phyloP scores from a whole-genome alignment of 495 filamentous ascomycete species.

The Parathielavia hyrcaniae region DNA sequence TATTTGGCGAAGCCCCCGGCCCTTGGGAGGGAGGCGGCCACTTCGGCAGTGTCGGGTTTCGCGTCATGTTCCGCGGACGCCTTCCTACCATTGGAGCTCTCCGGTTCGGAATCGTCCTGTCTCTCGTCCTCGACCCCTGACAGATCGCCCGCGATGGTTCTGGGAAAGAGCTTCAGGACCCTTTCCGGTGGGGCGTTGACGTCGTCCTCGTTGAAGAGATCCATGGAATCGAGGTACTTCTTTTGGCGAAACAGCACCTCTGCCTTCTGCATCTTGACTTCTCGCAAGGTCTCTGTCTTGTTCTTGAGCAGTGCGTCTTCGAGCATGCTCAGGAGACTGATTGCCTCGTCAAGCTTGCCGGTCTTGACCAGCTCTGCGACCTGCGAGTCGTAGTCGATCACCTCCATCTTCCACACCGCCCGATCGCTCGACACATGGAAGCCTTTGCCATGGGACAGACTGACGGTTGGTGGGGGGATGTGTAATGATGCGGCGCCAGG shows the following conservation, averaged over 20 bases:
- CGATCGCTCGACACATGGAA: constrained; percentile 87
- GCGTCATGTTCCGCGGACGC: constrained; percentile 37
- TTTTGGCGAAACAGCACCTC: constrained; percentile 71
- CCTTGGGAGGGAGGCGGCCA: constrained; percentile 41
- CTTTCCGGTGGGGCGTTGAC: constrained; percentile 83
- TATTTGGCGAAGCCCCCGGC: constrained; percentile 45
- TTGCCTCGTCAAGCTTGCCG: constrained; percentile 80
- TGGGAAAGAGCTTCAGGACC: constrained; percentile 81
- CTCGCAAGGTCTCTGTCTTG: constrained; percentile 70
- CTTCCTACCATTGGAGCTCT: constrained; percentile 47
- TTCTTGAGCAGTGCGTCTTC: constrained; percentile 86
- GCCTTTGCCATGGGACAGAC: constrained; percentile 87
- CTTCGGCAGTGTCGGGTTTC: constrained; percentile 32
- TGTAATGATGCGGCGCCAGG: constrained; percentile 76
- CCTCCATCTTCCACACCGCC: constrained; percentile 90
- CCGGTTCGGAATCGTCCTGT: constrained; percentile 36
- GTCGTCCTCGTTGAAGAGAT: constrained; percentile 73
- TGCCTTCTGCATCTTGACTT: constrained; percentile 86
- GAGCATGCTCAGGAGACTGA: constrained; percentile 79
- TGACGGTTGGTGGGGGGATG: constrained; percentile 89
- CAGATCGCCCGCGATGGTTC: constrained; percentile 73
- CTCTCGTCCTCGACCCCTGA: constrained; percentile 47
- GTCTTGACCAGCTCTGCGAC: constrained; percentile 75
- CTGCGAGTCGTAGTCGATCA: constrained; percentile 88
- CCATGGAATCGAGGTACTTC: constrained; percentile 83